Base-by-base conservation (phyloP, 495 filamentous ascomycete genomes). In the Jackrogersella minutella region DNA sequence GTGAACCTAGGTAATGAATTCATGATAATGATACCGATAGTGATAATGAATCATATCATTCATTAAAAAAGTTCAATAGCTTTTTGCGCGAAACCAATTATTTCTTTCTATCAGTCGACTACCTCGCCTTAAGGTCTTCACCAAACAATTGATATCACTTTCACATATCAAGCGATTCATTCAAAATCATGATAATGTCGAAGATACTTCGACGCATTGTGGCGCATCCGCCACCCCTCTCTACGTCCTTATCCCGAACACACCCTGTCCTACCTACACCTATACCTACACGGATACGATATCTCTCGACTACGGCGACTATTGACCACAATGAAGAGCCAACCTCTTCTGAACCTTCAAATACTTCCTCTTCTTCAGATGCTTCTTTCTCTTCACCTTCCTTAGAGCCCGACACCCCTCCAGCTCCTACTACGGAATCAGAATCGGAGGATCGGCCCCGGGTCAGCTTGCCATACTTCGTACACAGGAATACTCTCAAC, bases 401-500 rank as follows among this genome's bases (percentile, higher is more conserved):
- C n/a, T n/a, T n/a, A n/a, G n/a, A n/a, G n/a, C n/a, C n/a, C n/a
- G n/a, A n/a, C n/a, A 1, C 13, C 11, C 31, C 33, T 39, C 30
- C 5, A 10, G n/a, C 50, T 1, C 33, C 46, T 33, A 43, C 41
- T 9, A 9, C 37, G 2, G 40, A 60, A 24, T 2, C 44, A 16
- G 10, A 33, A 17, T 11, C 50, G 1, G 2, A 37, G 59, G 44
- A 46, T n/a, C n/a, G n/a, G n/a, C n/a, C 73, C 76, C 36, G 43
- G 68, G 10, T 40, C 66, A 79, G 77, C n/a, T 37, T 81, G 84
- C 84, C 88, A 17, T 99, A 93, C 84, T 86, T 87, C 63, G 82
- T 99, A 54, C 78, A 80, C 51, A 90, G 91, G 46, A 94, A 91
- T 5, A 75, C 70, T 7, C 88, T 86, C 17, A 86, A 89, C 53